Conservation (phyloP, 768 basidiomycete genomes). For the Flagelloscypha sp. region DNA sequence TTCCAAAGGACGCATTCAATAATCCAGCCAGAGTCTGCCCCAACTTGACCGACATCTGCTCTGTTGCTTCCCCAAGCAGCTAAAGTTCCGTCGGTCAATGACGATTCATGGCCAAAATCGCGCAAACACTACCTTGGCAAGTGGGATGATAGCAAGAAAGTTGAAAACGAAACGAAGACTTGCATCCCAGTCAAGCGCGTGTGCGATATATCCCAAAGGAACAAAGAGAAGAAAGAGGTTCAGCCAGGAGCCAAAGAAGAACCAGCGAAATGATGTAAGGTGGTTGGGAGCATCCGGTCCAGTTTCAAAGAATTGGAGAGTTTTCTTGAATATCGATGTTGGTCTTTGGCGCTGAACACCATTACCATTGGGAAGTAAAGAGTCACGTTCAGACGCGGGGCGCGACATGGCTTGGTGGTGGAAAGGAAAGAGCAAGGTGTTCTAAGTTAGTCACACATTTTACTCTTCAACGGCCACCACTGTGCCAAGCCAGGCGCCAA, state of each 20-base stretch:
- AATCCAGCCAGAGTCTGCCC: conserved; percentile 84
- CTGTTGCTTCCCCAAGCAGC: conserved; percentile 76
- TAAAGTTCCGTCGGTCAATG: conserved; percentile 16
- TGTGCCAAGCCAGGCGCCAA: no score
- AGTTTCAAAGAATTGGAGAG: conserved; percentile 34
- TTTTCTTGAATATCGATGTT: conserved; percentile 21
- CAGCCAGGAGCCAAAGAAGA: conserved; percentile 58
- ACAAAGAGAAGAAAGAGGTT: conserved; percentile 77
- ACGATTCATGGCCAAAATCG: conserved; percentile 1
- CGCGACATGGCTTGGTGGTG: conserved; percentile 24
- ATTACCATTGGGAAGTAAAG: conserved; percentile 40
- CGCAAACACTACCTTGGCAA: conserved; percentile 69
- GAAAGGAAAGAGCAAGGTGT: conserved; percentile 5
- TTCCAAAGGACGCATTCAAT: conserved; percentile 78
- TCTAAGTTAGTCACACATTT: no score
- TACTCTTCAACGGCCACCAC: no score
- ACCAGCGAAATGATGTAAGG: conserved; percentile 46
- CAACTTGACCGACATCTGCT: conserved; percentile 68
- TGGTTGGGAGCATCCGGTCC: conserved; percentile 62
- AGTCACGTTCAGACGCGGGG: conserved; percentile 33
- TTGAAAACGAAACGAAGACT: conserved; percentile 65
- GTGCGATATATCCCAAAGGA: conserved; percentile 60
- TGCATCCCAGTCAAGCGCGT: conserved; percentile 67
- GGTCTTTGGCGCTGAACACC: conserved; percentile 13
- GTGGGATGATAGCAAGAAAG: conserved; percentile 78